These are phyloP conservation scores for Alternaria ventricosa DNA, from an alignment of 2,329 filamentous ascomycete species.

Conservation along the genomic window DNA sequence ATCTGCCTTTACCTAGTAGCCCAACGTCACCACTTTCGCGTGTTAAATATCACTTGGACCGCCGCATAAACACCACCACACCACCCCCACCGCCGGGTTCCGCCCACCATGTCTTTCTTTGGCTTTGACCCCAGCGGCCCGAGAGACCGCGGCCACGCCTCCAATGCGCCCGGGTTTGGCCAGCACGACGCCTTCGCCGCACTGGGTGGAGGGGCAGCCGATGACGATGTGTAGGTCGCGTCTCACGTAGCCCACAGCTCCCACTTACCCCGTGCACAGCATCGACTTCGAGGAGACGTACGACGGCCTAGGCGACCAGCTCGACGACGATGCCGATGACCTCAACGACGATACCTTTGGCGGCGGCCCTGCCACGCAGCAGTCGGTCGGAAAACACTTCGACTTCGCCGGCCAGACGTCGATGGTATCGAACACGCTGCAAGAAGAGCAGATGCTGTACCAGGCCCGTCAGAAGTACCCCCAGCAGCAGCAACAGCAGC, in stretches of 20 bases:
- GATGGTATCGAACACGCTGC: slow-evolving; percentile 81
- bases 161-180: slow-evolving; percentile 78
- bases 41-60: slow-evolving; percentile 8
- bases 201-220: slow-evolving; percentile 65
- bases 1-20: slow-evolving; percentile 1
- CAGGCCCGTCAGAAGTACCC: slow-evolving; percentile 69
- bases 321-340: slow-evolving; percentile 89
- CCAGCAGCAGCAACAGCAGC: slow-evolving; percentile 46
- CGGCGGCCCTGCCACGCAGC: slow-evolving; percentile 55
- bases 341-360: slow-evolving; percentile 97
- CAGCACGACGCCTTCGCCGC: slow-evolving; percentile 89
- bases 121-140: slow-evolving; percentile 78
- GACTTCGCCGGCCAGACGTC: slow-evolving; percentile 96
- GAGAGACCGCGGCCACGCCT: slow-evolving; percentile 68
- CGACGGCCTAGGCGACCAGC: slow-evolving; percentile 87
- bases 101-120: slow-evolving; percentile 81
- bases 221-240: slow-evolving; percentile 65
- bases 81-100: slow-evolving; percentile 11
- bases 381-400: slow-evolving; percentile 84
- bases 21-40: slow-evolving; percentile 28
- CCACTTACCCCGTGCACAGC: slow-evolving; percentile 61
- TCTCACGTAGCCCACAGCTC: slow-evolving; percentile 22
- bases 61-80: slow-evolving; percentile 2
- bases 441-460: slow-evolving; percentile 88
- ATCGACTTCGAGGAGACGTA: slow-evolving; percentile 97